A percentile compares a stretch with the other conserved stretches of the same genome.
Conservation (phyloP, 306 rosid species). For the Casuarina equisetifolia region DNA sequence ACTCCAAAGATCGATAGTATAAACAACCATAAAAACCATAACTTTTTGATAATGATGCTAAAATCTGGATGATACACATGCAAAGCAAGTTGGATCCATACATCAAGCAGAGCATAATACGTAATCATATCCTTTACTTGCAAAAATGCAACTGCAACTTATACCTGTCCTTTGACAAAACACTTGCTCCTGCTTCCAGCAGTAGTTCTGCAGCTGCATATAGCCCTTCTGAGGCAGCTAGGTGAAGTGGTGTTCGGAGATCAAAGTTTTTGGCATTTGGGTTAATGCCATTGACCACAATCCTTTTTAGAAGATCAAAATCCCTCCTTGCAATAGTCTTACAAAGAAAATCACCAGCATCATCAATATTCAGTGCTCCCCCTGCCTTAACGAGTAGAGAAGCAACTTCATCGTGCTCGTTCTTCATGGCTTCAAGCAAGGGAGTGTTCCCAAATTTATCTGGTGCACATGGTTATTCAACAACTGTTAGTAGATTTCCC, state of each 20-base stretch:
- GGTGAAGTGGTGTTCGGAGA: constrained; percentile 56
- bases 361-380: constrained; percentile 51
- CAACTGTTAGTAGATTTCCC: constrained; percentile 6
- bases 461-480: constrained; percentile 23
- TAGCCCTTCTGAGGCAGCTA: constrained; percentile 67
- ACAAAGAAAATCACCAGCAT: constrained; percentile 59
- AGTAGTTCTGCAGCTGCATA: constrained; percentile 44
- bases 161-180: constrained; percentile 62
- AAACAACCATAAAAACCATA: background rate
- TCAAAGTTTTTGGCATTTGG: constrained; percentile 69
- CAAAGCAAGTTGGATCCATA: background rate
- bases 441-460: constrained; percentile 70
- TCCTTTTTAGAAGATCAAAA: constrained; percentile 38
- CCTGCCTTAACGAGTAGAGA: constrained; percentile 51
- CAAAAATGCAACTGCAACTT: background rate
- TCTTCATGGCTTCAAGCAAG: constrained; percentile 66
- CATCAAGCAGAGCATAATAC: background rate
- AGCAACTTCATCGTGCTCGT: constrained; percentile 53
- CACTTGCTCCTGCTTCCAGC: constrained; percentile 65
- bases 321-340: constrained; percentile 44
- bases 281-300: constrained; percentile 48
- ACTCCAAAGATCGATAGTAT: background rate
- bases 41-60: background rate
- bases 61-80: background rate
- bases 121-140: background rate